These are phyloP conservation scores for Mycotypha africana DNA, from an alignment of 371 early-diverging fungal species.

Conservation along the genomic window DNA sequence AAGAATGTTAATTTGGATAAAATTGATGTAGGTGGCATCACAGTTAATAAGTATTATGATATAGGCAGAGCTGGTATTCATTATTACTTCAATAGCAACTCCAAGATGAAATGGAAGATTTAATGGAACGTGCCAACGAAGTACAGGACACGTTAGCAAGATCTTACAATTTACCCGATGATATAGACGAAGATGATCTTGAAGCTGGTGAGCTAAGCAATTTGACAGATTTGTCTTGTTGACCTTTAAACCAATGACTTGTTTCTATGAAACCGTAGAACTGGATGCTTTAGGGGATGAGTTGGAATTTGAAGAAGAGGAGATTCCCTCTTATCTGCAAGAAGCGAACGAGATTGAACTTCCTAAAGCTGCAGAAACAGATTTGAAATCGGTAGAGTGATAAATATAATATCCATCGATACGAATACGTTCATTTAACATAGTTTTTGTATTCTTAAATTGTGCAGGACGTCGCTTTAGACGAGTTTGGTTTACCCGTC, in stretches of 20 bases:
- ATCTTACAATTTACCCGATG: conserved; percentile 90
- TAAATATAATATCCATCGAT: neutral
- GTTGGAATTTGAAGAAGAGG: conserved; percentile 74
- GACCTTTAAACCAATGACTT: too few species aligned
- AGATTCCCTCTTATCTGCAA: conserved; percentile 64
- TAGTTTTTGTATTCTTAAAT: neutral
- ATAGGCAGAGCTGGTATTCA: too few species aligned
- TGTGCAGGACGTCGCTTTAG: conserved; percentile 36
- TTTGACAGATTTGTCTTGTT: neutral
- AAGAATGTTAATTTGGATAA: conserved; percentile 89
- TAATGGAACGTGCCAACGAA: conserved; percentile 93
- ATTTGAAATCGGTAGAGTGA: conserved; percentile 38
- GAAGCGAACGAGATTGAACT: conserved; percentile 42
- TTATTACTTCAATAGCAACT: conserved; percentile 53
- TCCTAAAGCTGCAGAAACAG: conserved; percentile 47
- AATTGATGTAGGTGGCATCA: conserved; percentile 71
- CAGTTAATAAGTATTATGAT: too few species aligned
- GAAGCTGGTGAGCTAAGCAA: conserved; percentile 72
- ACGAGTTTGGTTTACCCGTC: conserved; percentile 54
- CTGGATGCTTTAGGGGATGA: conserved; percentile 94
- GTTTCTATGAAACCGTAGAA: conserved; percentile 62
- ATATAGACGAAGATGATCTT: conserved; percentile 92
- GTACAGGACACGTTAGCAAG: conserved; percentile 91
- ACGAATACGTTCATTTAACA: too few species aligned
- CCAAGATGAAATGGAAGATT: conserved; percentile 97